Conservation (phyloP, 2,329 filamentous ascomycete species). For the Trichothecium roseum region DNA sequence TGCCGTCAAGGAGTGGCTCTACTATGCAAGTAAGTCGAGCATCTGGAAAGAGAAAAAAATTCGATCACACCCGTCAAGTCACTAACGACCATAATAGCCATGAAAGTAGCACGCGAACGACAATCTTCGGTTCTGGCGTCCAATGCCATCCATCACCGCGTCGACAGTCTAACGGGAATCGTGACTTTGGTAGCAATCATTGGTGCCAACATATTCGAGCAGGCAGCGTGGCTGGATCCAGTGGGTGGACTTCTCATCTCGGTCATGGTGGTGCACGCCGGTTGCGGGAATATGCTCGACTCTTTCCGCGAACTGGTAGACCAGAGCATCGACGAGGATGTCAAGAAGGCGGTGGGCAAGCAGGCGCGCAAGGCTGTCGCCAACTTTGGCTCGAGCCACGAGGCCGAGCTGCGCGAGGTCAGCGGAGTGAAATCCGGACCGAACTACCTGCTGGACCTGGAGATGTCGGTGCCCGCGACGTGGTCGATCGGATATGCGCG, state of each 20-base stretch:
- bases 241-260: conserved; percentile 90
- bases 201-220: conserved; percentile 75
- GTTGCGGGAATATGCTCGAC: conserved; percentile 72
- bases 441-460: conserved; percentile 88
- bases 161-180: conserved; percentile 91
- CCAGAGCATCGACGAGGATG: conserved; percentile 74
- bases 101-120: conserved; percentile 89
- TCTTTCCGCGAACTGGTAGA: conserved; percentile 88
- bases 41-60: too few relatives aligned
- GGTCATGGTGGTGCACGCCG: conserved; percentile 83
- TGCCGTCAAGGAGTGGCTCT: conserved; percentile 90
- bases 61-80: too few relatives aligned
- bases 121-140: conserved; percentile 94
- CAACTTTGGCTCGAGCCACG: conserved; percentile 39
- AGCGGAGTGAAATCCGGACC: conserved; percentile 92
- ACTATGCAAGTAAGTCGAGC: conserved; percentile 77
- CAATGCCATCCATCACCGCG: conserved; percentile 91
- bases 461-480: conserved; percentile 65
- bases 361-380: conserved; percentile 51
- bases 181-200: conserved; percentile 85
- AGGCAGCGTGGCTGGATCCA: conserved; percentile 87
- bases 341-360: conserved; percentile 61
- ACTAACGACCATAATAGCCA: too few relatives aligned
- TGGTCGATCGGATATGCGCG: conserved; percentile 67
- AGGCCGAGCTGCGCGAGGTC: conserved; percentile 65